phyloP scores from a whole-genome alignment of 257 asterid species.

The Scutellaria galericulata region DNA sequence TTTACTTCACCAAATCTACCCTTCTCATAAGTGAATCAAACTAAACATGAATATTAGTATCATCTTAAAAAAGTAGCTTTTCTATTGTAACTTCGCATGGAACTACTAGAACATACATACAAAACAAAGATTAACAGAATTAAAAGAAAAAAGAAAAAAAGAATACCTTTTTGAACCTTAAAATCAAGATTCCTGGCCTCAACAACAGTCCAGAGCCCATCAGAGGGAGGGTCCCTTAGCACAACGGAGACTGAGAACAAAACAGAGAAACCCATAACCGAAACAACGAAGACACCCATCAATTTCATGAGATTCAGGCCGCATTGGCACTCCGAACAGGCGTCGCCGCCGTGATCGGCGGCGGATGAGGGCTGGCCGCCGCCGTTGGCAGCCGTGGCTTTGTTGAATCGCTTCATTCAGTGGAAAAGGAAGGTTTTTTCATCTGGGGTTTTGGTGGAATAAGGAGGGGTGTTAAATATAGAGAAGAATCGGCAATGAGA shows the following conservation, averaged over 20 bases:
- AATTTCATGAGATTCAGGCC: constrained; percentile 47
- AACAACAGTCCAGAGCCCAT: constrained; percentile 50
- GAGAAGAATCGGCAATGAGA: constrained; percentile 4
- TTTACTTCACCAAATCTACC: constrained; percentile 20
- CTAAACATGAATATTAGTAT: constrained; percentile 1
- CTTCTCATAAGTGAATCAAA: not conserved
- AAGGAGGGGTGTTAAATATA: not conserved
- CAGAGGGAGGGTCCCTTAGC: constrained; percentile 52
- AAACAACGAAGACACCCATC: constrained; percentile 45
- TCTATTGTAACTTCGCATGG: not conserved
- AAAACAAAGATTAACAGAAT: not conserved
- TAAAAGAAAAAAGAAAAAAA: not conserved
- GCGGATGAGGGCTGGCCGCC: constrained; percentile 30
- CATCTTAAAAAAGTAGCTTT: not conserved
- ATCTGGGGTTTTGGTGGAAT: constrained; percentile 4
- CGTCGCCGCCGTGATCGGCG: constrained; percentile 33
- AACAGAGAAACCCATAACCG: constrained; percentile 60
- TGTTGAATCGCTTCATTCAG: constrained; percentile 55
- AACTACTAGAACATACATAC: not conserved
- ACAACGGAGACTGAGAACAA: constrained; percentile 55
- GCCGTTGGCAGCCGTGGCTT: constrained; percentile 20
- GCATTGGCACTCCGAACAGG: constrained; percentile 41
- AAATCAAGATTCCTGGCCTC: constrained; percentile 50
- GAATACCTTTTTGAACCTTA: constrained; percentile 55
- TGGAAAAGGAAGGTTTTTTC: constrained; percentile 14